Percentiles rank a stretch among this genome's conserved stretches.
phyloP scores from a whole-genome alignment of 768 basidiomycete species.

The Leccinum aurantiacum region DNA sequence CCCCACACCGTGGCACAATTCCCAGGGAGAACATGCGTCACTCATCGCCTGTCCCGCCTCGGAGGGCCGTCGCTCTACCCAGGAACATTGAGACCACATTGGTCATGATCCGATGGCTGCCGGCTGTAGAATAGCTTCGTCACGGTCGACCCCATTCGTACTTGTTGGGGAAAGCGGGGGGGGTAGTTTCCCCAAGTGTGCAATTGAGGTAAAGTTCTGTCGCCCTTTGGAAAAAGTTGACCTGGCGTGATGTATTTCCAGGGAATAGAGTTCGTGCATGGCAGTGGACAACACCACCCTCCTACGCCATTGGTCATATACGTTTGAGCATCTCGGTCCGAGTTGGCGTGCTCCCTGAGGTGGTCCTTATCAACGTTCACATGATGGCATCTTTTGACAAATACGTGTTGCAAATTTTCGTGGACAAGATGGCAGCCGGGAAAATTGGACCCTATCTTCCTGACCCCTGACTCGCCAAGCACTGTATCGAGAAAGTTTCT shows the following conservation, averaged over 20 bases:
- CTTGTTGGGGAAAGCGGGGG: not conserved
- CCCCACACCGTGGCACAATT: not conserved
- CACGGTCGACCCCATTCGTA: not conserved
- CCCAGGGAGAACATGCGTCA: not conserved
- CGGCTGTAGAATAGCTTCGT: not conserved
- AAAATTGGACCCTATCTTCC: not conserved
- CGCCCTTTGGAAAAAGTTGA: not conserved
- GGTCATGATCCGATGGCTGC: not conserved
- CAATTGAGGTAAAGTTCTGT: not conserved
- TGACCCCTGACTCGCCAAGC: not conserved
- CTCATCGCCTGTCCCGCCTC: not conserved
- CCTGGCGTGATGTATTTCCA: not conserved
- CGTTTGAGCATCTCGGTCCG: not conserved
- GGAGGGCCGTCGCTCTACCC: not conserved
- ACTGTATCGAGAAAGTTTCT: not conserved
- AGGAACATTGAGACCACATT: not conserved
- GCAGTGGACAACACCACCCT: not conserved
- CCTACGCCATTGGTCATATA: not conserved
- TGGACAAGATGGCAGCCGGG: not conserved
- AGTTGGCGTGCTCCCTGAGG: not conserved
- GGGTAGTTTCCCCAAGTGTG: not conserved
- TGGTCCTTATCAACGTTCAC: not conserved
- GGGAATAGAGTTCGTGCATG: not conserved
- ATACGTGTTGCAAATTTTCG: not conserved
- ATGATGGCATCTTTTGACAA: not conserved